Base-by-base conservation (phyloP, 73 alveolate genomes). In the Stentor coeruleus region DNA sequence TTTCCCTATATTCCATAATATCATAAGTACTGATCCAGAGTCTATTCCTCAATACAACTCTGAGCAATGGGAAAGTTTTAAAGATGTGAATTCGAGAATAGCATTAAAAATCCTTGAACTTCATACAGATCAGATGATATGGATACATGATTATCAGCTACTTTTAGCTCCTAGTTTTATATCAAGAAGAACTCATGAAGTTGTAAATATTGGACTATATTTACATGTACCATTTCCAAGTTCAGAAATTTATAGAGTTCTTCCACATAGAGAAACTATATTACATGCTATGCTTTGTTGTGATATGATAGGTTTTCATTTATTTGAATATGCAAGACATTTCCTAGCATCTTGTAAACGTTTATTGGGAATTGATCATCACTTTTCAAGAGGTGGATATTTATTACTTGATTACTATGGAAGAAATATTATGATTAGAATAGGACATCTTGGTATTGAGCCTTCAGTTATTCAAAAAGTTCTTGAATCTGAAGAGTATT, bases 261-360 rank as follows among this genome's bases (percentile, higher is more conserved):
- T 84, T 31, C 94, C 93, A 15, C 83, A 84, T 76, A 77, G 91
- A 84, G 83, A 42, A 37, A 87, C 79, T 39, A 81, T 89, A 35
- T 49, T 89, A 39, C 88, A 86, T 41, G 59, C 91, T 0, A 38
- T 89, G 74, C 82, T 89, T 39, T 81, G 90, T 37, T 92, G 97
- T 77, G 97, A 94, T 84, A 81, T 93, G 38, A 89, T 94, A 35
- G 98, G 98, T 3, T 95, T 95, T 83, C 99, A 95, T 73, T 83
- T 84, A 39, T 95, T 88, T 84, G 96, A 85, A 58, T 84, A 94
- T 60, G 99, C 99, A 3, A 59, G 93, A 39, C 94, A 95, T 73
- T 95, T 95, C 85, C 39, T 91, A 84, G 74, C 89, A 30, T 75
- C 93, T 35, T 89, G 95, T 59, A 93, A 87, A 73, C 90, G 92